A percentile compares a stretch with the other conserved stretches of the same genome.
phyloP scores from a whole-genome alignment of 495 filamentous ascomycete species.

The Diplogelasinospora grovesii region DNA sequence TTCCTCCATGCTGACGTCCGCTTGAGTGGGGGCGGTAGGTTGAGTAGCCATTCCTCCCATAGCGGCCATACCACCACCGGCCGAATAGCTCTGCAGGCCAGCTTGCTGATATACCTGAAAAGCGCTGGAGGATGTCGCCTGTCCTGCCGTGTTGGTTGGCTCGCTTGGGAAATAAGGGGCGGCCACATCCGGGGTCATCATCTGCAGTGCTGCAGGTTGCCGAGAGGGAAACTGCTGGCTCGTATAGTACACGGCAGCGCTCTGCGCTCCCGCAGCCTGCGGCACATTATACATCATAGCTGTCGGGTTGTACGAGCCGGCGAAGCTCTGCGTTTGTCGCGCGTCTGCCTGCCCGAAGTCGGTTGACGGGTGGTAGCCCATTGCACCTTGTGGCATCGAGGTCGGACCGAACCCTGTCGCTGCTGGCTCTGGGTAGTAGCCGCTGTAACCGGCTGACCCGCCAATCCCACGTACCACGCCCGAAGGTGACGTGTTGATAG shows the following conservation, averaged over 20 bases:
- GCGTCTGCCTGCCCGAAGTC: slow-evolving; percentile 46
- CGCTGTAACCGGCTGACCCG: slow-evolving; percentile 45
- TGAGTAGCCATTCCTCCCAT: slow-evolving; percentile 37
- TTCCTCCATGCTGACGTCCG: slow-evolving; percentile 40
- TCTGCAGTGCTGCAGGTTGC: slow-evolving; percentile 75
- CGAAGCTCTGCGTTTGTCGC: slow-evolving; percentile 42
- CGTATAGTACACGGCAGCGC: slow-evolving; percentile 64
- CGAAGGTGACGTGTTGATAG: slow-evolving; percentile 38
- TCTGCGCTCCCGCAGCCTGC: slow-evolving; percentile 54
- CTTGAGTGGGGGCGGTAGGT: slow-evolving; percentile 24
- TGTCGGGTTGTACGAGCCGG: slow-evolving; percentile 43
- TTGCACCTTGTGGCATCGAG: slow-evolving; percentile 39
- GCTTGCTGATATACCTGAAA: slow-evolving; percentile 46
- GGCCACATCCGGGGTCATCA: slow-evolving; percentile 58
- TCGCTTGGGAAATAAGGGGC: slow-evolving; percentile 77
- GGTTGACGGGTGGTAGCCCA: slow-evolving; percentile 45
- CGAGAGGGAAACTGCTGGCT: slow-evolving; percentile 72
- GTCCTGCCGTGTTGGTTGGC: slow-evolving; percentile 52
- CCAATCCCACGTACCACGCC: slow-evolving; percentile 34
- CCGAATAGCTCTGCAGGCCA: slow-evolving; percentile 39
- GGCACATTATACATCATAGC: slow-evolving; percentile 76
- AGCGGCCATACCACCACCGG: slow-evolving; percentile 31
- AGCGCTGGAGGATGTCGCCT: slow-evolving; percentile 31
- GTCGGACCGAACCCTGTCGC: slow-evolving; percentile 37
- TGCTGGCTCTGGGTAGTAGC: slow-evolving; percentile 49